phyloP scores from a whole-genome alignment of 768 basidiomycete genomes.

The Leccinum obscurum region DNA sequence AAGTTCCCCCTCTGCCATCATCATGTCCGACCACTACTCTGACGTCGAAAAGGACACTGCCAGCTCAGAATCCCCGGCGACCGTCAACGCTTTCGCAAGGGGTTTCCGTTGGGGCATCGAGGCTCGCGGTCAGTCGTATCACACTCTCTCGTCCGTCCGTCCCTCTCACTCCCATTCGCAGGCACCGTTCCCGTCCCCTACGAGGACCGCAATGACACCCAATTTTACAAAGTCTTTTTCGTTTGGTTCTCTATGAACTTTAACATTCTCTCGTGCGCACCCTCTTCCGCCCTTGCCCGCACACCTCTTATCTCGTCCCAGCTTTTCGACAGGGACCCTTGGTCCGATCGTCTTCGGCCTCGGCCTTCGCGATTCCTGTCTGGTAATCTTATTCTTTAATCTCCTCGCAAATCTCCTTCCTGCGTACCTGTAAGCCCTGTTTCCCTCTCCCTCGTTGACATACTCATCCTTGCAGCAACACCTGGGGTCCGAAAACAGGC shows the following conservation, averaged over 20 bases:
- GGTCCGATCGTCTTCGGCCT: slow-evolving; percentile 65
- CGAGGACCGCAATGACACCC: slow-evolving; percentile 54
- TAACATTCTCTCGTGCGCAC: slow-evolving; percentile 55
- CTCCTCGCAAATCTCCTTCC: slow-evolving; percentile 57
- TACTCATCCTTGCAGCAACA: slow-evolving; percentile 38
- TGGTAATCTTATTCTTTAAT: slow-evolving; percentile 70
- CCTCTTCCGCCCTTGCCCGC: neutral
- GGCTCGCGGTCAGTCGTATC: slow-evolving; percentile 24
- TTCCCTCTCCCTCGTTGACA: neutral
- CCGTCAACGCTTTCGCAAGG: slow-evolving; percentile 6
- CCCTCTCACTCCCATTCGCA: slow-evolving; percentile 5
- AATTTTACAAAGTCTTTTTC: slow-evolving; percentile 65
- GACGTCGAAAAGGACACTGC: slow-evolving; percentile 32
- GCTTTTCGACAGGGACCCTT: slow-evolving; percentile 67
- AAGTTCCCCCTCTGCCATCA: slow-evolving; percentile 7
- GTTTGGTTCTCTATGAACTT: slow-evolving; percentile 73
- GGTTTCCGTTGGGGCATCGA: slow-evolving; percentile 36
- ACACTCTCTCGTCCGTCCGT: accelerated
- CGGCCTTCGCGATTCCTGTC: slow-evolving; percentile 59
- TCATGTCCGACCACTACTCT: slow-evolving; percentile 26
- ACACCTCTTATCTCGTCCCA: slow-evolving; percentile 21
- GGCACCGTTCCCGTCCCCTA: slow-evolving; percentile 56
- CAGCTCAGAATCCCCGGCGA: slow-evolving; percentile 13
- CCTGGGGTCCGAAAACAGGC: slow-evolving; percentile 79
- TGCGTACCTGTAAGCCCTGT: slow-evolving; percentile 52